A percentile compares a stretch with the other conserved stretches of the same genome.
phyloP scores from a whole-genome alignment of 2,329 filamentous ascomycete species.

The Grosmannia penicillata region DNA sequence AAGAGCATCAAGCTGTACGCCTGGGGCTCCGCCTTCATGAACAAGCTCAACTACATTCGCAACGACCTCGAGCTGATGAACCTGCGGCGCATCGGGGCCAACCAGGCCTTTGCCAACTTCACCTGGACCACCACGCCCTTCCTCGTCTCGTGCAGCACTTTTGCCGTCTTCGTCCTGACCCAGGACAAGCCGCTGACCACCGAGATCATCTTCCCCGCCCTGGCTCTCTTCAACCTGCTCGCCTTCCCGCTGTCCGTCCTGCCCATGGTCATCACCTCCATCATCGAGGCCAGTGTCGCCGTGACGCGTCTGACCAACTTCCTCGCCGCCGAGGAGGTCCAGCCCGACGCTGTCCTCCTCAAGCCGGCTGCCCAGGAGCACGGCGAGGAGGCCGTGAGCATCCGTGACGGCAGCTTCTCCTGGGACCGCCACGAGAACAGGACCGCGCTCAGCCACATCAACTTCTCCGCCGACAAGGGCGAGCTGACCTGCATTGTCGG shows the following conservation, averaged over 20 bases:
- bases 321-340: conserved; percentile 77
- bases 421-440: conserved; percentile 76
- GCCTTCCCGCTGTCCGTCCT: conserved; percentile 89
- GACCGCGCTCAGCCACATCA: conserved; percentile 64
- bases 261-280: conserved; percentile 94
- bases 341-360: conserved; percentile 62
- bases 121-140: conserved; percentile 97
- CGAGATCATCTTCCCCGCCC: conserved; percentile 87
- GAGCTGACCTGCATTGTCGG: conserved; percentile 89
- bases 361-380: conserved; percentile 56
- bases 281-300: conserved; percentile 91
- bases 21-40: conserved; percentile 95
- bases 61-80: conserved; percentile 95
- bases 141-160: conserved; percentile 92
- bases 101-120: conserved; percentile 89
- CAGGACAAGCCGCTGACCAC: conserved; percentile 70
- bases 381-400: conserved; percentile 74
- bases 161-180: conserved; percentile 83
- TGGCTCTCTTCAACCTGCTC: conserved; percentile 89
- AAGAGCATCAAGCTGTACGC: conserved; percentile 99
- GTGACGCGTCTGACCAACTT: conserved; percentile 74
- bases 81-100: conserved; percentile 85
- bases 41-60: conserved; percentile 86
- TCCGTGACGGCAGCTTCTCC: conserved; percentile 78
- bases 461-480: conserved; percentile 80